Percentiles rank a stretch among this genome's conserved stretches.
Conservation (phyloP, 345 rosid species). For the Viola odorata region DNA sequence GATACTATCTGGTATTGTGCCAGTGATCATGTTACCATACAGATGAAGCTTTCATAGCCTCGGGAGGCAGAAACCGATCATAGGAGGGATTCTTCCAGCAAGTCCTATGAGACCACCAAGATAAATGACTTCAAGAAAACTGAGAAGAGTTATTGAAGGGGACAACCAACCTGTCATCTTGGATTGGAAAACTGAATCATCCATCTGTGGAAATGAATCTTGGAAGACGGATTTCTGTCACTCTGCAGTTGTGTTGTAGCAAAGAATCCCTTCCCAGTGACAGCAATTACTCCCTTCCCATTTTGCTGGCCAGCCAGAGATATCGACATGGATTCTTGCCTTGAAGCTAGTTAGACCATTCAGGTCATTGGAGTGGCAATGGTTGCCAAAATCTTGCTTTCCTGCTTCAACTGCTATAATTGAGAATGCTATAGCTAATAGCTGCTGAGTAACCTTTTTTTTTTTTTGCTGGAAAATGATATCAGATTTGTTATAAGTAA, state of each 20-base stretch:
- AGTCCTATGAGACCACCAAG: constrained; percentile 47
- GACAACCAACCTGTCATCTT: constrained; percentile 44
- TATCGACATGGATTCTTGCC: constrained; percentile 35
- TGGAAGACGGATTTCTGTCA: constrained; percentile 37
- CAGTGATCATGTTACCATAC: constrained; percentile 44
- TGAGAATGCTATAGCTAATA: constrained; percentile 18
- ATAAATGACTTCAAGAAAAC: constrained; percentile 44
- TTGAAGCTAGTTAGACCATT: constrained; percentile 37
- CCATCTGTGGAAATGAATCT: constrained; percentile 37
- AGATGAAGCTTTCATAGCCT: constrained; percentile 36
- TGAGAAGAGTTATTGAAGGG: constrained; percentile 34
- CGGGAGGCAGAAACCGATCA: constrained; percentile 35
- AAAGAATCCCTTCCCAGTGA: constrained; percentile 46
- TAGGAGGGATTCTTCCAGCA: constrained; percentile 37
- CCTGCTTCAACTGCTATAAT: constrained; percentile 9
- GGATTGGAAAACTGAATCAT: constrained; percentile 32
- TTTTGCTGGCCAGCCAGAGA: constrained; percentile 37
- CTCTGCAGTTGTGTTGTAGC: constrained; percentile 36
- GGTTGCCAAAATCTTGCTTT: constrained; percentile 8
- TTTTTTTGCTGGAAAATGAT: constrained; percentile 5
- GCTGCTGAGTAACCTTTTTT: constrained; percentile 30
- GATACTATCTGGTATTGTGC: constrained; percentile 41
- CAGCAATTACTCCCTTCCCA: constrained; percentile 43
- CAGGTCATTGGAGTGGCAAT: constrained; percentile 38
- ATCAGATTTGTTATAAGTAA: not conserved